Conservation (phyloP, 768 basidiomycete genomes). For the Mycena floridula region DNA sequence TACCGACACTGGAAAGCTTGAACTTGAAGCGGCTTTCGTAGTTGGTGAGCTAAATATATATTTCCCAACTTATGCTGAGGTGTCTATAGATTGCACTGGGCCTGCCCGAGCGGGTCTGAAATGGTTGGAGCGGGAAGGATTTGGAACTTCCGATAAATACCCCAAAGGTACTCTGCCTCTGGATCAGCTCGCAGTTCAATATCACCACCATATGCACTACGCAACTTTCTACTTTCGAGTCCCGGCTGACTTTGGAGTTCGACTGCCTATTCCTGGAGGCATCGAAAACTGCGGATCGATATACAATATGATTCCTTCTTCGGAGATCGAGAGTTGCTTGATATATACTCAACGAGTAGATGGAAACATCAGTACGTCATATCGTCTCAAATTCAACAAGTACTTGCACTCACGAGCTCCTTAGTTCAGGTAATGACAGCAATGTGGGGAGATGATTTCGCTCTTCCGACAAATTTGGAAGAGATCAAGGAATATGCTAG, state of each 20-base stretch:
- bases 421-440: neutral
- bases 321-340: neutral
- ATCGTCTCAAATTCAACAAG: neutral
- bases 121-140: conserved; percentile 18
- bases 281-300: conserved; percentile 8
- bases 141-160: conserved; percentile 6
- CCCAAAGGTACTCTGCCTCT: conserved; percentile 8
- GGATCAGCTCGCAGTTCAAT: conserved; percentile 12
- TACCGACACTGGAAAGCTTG: conserved; percentile 6
- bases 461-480: conserved; percentile 1
- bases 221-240: conserved; percentile 12
- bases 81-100: conserved; percentile 27
- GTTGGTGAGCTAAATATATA: neutral
- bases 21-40: conserved; percentile 13
- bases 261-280: conserved; percentile 13
- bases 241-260: conserved; percentile 4
- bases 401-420: neutral
- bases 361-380: neutral
- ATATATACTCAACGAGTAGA: no score
- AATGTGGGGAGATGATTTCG: neutral
- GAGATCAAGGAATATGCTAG: conserved; percentile 8
- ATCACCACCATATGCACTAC: conserved; percentile 20
- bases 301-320: conserved; percentile 1
- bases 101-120: conserved; percentile 18
- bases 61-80: no score